Percentiles rank a stretch among this genome's conserved stretches.
Evolutionary conservation across 1,284 basidiomycete species (phyloP).

Genomic region (Sanghuangporus sanghuang): DNA sequence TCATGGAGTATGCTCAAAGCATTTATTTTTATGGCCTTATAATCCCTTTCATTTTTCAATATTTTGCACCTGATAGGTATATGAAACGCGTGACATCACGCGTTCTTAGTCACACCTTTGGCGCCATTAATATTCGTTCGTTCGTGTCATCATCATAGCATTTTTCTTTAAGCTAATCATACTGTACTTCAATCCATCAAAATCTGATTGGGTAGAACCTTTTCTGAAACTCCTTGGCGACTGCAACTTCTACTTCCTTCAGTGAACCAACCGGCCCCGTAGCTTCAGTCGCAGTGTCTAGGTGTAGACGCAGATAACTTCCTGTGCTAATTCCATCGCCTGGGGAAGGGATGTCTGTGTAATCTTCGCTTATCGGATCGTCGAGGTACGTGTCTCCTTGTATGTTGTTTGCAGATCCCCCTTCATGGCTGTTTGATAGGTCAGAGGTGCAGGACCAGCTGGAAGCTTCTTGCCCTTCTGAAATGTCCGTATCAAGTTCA

Average conservation of each 20-base stretch:
- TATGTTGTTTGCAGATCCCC: background rate
- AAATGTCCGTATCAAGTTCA: too few species aligned
- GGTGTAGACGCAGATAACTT: background rate
- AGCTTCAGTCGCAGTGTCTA: background rate
- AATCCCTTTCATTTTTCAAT: too few species aligned
- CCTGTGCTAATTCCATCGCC: background rate
- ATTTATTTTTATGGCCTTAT: too few species aligned
- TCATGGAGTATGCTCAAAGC: too few species aligned
- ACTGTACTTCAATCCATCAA: background rate
- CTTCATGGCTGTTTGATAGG: background rate
- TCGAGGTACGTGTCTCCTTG: background rate
- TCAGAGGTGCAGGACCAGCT: background rate
- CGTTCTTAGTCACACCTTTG: background rate
- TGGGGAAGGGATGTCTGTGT: background rate
- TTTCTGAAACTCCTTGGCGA: slow-evolving; percentile 9
- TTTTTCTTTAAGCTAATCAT: background rate
- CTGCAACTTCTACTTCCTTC: slow-evolving; percentile 17
- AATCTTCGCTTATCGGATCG: background rate
- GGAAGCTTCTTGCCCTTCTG: background rate
- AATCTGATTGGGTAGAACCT: slow-evolving; percentile 13
- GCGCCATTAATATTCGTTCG: background rate
- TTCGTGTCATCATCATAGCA: background rate
- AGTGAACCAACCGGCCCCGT: background rate
- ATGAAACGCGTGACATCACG: background rate
- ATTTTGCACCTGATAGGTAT: background rate